Base-by-base conservation (phyloP, 2,329 filamentous ascomycete species). In the Fusarium chaquense region DNA sequence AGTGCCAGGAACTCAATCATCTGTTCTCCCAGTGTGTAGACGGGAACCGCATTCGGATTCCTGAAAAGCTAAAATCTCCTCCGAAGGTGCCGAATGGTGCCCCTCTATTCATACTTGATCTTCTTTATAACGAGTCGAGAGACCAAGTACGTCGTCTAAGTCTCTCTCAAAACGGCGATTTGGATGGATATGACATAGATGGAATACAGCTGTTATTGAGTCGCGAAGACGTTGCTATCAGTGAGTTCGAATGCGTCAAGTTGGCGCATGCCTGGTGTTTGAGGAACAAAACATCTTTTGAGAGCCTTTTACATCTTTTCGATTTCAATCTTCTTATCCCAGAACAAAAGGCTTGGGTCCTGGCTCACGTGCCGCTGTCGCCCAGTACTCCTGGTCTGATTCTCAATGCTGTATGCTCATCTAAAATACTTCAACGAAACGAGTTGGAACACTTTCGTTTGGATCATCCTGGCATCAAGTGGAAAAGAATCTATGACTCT, bases 21-120 rank as follows among this genome's bases (percentile, higher is more conserved):
- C 54, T 61, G 2, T 61, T 61, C 15, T 61, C 58, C 4, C 54
- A 61, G 7, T 61, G 58, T 6, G 58, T 61, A 1, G 58, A 61
- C 15, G 58, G 58, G 1, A 59, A 61, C 9, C 18, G 58, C 6
- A 61, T 59, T 15, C 36, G 20, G 12, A 44, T 61, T 1, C 54
- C 58, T 0, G 58, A 44, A 1, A 49, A 24, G 12, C 13, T 58
- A 0, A 20, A 30, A 1, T 43, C 16, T 44, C 24, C 58, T 5
- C 36, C 43, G 0, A 58, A 24, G 3, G 8, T 16, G 0, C 7
- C 28, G 2, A 4, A 7, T 1, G 36, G 18, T 18, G 2, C 58
- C 0, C 24, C 43, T 4, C 58, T 44, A 28, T 61, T 59, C 2
- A 38, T 61, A 38, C 58, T 61, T 2, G 58, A 61, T 9, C 2